Percentiles rank a stretch among this genome's conserved stretches.
phyloP scores from a whole-genome alignment of 2,329 filamentous ascomycete species.

The Phyllosticta citrichinensis region DNA sequence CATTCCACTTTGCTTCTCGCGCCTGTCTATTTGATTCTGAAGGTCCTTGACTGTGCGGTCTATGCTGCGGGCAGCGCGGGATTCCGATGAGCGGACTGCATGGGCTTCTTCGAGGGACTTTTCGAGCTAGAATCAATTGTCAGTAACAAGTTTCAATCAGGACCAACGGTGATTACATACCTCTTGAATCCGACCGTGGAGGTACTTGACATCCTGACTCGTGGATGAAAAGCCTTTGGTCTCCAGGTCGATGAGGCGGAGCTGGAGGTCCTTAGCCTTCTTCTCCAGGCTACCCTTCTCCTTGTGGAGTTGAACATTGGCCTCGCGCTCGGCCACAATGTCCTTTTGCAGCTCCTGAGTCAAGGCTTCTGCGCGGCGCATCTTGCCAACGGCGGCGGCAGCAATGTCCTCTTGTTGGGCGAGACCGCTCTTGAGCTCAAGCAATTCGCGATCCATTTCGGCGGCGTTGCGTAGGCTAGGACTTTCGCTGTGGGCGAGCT shows the following conservation, averaged over 20 bases:
- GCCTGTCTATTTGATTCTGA: slow-evolving; percentile 82
- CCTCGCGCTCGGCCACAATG: slow-evolving; percentile 74
- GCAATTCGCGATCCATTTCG: slow-evolving; percentile 74
- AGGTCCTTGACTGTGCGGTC: slow-evolving; percentile 92
- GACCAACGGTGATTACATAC: slow-evolving; percentile 42
- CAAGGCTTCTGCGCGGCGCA: slow-evolving; percentile 84
- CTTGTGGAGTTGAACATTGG: slow-evolving; percentile 70
- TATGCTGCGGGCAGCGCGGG: slow-evolving; percentile 81
- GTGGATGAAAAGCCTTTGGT: slow-evolving; percentile 94
- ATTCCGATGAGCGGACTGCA: slow-evolving; percentile 65
- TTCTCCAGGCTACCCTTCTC: slow-evolving; percentile 88
- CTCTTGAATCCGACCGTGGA: slow-evolving; percentile 91
- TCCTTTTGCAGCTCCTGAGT: slow-evolving; percentile 88
- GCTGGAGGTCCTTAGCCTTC: slow-evolving; percentile 77
- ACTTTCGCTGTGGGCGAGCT: slow-evolving; percentile 74
- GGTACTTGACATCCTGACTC: slow-evolving; percentile 88
- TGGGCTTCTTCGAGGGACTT: slow-evolving; percentile 76
- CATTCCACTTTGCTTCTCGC: slow-evolving; percentile 76
- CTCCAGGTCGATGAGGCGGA: slow-evolving; percentile 84
- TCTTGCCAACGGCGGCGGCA: slow-evolving; percentile 87
- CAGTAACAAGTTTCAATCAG: slow-evolving; percentile 10
- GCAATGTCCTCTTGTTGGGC: slow-evolving; percentile 92
- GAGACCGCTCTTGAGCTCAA: slow-evolving; percentile 79
- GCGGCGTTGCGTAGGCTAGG: slow-evolving; percentile 85
- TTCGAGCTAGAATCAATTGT: slow-evolving; percentile 58